Percentiles rank a stretch among this genome's conserved stretches.
phyloP scores from a whole-genome alignment of 352 stramenopile genomes.

The Globisporangium nagaii region DNA sequence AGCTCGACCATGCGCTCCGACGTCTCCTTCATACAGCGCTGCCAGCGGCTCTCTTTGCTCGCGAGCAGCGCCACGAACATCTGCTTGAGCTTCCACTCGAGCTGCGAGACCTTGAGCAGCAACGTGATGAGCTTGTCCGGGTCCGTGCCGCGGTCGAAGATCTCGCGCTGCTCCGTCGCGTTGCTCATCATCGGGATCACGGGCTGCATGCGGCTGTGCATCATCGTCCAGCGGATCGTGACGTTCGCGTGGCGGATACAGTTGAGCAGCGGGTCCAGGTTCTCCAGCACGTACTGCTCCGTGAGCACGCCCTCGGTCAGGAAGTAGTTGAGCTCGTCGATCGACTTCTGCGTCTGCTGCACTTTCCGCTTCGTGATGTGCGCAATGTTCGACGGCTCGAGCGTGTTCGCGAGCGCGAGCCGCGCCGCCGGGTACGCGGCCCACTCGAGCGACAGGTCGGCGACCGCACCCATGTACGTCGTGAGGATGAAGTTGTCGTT shows the following conservation, averaged over 20 bases:
- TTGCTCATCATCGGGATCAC: constrained; percentile 88
- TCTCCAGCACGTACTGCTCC: constrained; percentile 92
- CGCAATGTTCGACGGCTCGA: constrained; percentile 84
- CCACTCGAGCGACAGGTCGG: constrained; percentile 93
- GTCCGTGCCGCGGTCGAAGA: constrained; percentile 80
- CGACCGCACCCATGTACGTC: constrained; percentile 93
- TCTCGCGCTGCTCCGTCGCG: constrained; percentile 65
- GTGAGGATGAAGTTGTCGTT: constrained; percentile 96
- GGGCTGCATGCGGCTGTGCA: constrained; percentile 89
- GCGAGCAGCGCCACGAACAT: constrained; percentile 89
- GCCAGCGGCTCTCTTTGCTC: constrained; percentile 90
- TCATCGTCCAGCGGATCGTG: constrained; percentile 91
- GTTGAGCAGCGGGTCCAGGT: constrained; percentile 88
- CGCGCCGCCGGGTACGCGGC: constrained; percentile 84
- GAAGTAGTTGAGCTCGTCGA: constrained; percentile 89
- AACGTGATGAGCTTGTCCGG: constrained; percentile 88
- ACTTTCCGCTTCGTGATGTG: constrained; percentile 88
- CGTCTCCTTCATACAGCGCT: constrained; percentile 83
- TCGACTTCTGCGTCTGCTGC: constrained; percentile 78
- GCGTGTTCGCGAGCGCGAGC: constrained; percentile 86
- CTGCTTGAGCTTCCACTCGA: constrained; percentile 94
- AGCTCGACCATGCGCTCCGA: constrained; percentile 91
- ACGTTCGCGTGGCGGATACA: constrained; percentile 91
- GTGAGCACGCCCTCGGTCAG: constrained; percentile 90
- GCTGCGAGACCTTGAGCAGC: constrained; percentile 90